These are phyloP conservation scores for Podila clonocystis DNA, from an alignment of 192 early-diverging fungal genomes.

Conservation along the genomic window DNA sequence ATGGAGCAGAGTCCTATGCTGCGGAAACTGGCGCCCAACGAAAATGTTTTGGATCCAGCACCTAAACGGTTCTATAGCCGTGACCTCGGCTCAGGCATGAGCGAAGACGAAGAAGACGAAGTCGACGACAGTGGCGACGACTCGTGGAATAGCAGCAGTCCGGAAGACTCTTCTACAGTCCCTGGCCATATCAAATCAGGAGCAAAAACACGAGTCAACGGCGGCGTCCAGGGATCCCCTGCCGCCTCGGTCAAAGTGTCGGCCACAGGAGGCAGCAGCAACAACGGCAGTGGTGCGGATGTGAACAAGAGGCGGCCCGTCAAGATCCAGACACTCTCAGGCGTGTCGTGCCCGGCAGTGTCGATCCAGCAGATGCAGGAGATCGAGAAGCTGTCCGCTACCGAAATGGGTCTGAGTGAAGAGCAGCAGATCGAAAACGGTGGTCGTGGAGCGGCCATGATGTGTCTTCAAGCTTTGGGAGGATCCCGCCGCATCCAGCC, in stretches of 20 bases:
- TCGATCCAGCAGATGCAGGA: constrained; percentile 72
- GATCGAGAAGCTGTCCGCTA: constrained; percentile 62
- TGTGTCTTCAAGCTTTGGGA: constrained; percentile 79
- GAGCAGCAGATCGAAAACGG: constrained; percentile 85
- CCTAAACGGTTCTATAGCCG: constrained; percentile 20
- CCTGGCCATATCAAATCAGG: background rate
- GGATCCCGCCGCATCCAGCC: constrained; percentile 79
- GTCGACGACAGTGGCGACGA: constrained; percentile 23
- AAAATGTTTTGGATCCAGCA: constrained; percentile 75
- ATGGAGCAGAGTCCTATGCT: constrained; percentile 49
- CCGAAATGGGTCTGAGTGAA: constrained; percentile 74
- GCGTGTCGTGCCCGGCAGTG: constrained; percentile 67
- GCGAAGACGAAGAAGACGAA: constrained; percentile 33
- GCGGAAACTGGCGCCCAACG: constrained; percentile 63
- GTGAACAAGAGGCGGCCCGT: constrained; percentile 32
- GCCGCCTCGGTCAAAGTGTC: background rate
- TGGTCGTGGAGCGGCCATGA: constrained; percentile 74
- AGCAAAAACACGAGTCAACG: background rate
- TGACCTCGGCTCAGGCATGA: constrained; percentile 24
- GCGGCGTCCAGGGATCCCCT: background rate
- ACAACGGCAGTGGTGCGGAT: constrained; percentile 11
- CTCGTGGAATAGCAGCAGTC: constrained; percentile 44
- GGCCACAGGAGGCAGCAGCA: constrained; percentile 19
- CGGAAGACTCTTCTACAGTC: constrained; percentile 15
- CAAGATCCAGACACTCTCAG: constrained; percentile 59